phyloP scores from a whole-genome alignment of 805 yeast genomes.

The Pichia nanzhaoensis region DNA sequence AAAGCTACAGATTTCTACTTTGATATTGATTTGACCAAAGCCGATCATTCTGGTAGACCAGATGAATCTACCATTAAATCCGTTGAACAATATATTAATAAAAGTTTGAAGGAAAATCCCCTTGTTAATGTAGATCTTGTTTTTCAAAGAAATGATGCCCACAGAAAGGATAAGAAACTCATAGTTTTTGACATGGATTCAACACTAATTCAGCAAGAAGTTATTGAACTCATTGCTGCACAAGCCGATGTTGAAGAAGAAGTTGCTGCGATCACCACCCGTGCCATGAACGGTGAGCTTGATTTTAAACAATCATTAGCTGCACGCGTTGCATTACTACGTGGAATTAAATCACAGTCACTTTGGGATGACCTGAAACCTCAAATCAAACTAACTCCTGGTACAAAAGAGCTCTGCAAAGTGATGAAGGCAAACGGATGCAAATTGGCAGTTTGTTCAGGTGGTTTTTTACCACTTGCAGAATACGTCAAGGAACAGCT shows the following conservation, averaged over 20 bases:
- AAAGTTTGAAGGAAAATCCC: constrained; percentile 18
- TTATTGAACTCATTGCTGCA: constrained; percentile 90
- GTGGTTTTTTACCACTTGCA: constrained; percentile 92
- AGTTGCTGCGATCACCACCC: constrained; percentile 82
- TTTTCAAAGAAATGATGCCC: constrained; percentile 31
- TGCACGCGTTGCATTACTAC: constrained; percentile 69
- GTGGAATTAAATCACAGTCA: constrained; percentile 66
- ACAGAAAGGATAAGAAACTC: constrained; percentile 42
- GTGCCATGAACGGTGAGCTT: constrained; percentile 96
- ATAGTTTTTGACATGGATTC: constrained; percentile 98
- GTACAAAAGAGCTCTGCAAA: constrained; percentile 66
- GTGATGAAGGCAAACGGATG: constrained; percentile 57
- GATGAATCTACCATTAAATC: constrained; percentile 15
- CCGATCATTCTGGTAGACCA: constrained; percentile 1
- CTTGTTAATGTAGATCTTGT: constrained; percentile 34
- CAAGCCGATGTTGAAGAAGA: constrained; percentile 84
- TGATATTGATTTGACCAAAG: constrained; percentile 19
- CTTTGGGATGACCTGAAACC: constrained; percentile 75
- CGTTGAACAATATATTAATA: constrained; percentile 12
- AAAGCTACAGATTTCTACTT: constrained; percentile 36
- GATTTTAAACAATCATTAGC: constrained; percentile 80
- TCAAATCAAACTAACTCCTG: constrained; percentile 72
- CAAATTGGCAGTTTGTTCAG: constrained; percentile 81
- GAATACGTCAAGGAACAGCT: constrained; percentile 59
- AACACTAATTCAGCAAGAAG: constrained; percentile 92